Percentiles rank a stretch among this genome's conserved stretches.
Conservation (phyloP, 176 grass and related monocot species). For the Phoenix roebelenii region DNA sequence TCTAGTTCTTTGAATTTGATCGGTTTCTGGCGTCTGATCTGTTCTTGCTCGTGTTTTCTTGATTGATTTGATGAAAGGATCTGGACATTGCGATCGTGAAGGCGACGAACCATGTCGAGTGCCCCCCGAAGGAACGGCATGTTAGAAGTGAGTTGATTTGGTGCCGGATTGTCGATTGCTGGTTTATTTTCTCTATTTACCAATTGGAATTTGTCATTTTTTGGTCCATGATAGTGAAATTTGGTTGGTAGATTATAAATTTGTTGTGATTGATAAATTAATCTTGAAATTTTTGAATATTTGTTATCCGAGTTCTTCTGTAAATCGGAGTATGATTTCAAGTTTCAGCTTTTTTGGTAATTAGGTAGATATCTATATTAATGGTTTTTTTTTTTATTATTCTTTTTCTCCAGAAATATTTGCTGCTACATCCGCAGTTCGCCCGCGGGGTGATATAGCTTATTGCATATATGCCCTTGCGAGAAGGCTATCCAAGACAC, state of each 20-base stretch:
- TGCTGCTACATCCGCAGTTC: slow-evolving; percentile 36
- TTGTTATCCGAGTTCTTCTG: no score
- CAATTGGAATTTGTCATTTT: background rate
- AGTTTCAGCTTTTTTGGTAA: no score
- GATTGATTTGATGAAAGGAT: slow-evolving; percentile 37
- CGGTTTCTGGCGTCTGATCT: background rate
- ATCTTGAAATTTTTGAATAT: no score
- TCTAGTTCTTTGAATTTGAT: background rate
- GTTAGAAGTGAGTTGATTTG: slow-evolving; percentile 70
- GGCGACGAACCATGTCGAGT: slow-evolving; percentile 87
- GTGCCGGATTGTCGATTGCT: background rate
- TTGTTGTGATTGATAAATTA: no score
- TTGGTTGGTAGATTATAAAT: no score
- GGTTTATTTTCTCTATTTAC: background rate
- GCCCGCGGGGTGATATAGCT: slow-evolving; percentile 78
- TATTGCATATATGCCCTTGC: slow-evolving; percentile 69
- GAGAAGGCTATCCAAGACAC: slow-evolving; percentile 86
- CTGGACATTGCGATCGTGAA: slow-evolving; percentile 95
- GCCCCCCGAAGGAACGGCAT: slow-evolving; percentile 88
- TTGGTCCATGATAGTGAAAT: no score
- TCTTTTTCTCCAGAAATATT: slow-evolving; percentile 54
- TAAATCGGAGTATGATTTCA: no score
- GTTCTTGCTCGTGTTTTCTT: background rate
- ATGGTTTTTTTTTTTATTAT: background rate
- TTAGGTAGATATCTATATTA: no score